Evolutionary conservation across 2,329 filamentous ascomycete species (phyloP).

Genomic region (Fusarium veterinarium): DNA sequence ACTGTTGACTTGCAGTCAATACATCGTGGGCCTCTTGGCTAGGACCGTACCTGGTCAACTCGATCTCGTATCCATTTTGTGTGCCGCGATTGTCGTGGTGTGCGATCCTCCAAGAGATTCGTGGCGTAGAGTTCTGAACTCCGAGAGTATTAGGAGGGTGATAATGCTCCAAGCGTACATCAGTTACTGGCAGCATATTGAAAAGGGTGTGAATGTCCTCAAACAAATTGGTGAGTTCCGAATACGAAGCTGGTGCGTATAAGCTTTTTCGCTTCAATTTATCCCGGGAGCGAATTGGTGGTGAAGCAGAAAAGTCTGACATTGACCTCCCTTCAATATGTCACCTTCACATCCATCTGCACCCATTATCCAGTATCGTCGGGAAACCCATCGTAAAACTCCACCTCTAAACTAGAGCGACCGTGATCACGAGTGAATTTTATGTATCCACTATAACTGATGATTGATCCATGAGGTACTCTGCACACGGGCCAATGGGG

Average conservation of each 20-base stretch:
- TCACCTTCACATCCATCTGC: not conserved
- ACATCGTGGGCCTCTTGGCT: not conserved
- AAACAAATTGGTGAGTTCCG: not conserved
- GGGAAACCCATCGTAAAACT: not conserved
- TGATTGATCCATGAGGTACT: not conserved
- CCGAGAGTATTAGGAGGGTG: conserved; percentile 8
- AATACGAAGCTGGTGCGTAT: not conserved
- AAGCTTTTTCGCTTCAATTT: not conserved
- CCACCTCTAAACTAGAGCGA: not conserved
- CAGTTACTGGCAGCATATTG: not conserved
- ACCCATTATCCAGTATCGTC: not conserved
- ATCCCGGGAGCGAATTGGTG: not conserved
- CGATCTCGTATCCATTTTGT: conserved; percentile 27
- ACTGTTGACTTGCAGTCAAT: not conserved
- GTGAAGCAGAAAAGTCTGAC: not conserved
- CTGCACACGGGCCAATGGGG: not conserved
- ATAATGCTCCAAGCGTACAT: conserved; percentile 25
- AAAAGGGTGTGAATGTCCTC: not conserved
- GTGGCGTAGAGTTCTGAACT: conserved; percentile 2
- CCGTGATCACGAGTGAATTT: not conserved
- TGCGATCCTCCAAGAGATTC: conserved; percentile 27
- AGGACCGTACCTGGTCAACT: conserved; percentile 1
- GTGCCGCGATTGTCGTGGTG: not conserved
- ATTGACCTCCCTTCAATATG: not conserved
- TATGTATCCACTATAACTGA: not conserved